A percentile compares a stretch with the other conserved stretches of the same genome.
Evolutionary conservation across 495 filamentous ascomycete species (phyloP).

Genomic region (Tetracladium marchalianum): DNA sequence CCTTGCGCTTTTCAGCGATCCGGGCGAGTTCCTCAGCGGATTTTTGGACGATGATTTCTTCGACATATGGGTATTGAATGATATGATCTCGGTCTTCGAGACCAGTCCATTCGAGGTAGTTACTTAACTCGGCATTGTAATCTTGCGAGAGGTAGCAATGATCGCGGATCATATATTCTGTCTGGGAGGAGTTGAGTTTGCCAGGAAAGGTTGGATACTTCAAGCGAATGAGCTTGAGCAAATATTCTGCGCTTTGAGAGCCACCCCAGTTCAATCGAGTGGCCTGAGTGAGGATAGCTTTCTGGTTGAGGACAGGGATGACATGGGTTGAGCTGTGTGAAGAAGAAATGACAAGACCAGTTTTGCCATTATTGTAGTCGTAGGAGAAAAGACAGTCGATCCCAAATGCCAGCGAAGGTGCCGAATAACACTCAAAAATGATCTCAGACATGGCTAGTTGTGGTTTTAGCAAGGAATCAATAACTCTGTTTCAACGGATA

Average conservation of each 20-base stretch:
- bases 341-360: slow-evolving; percentile 81
- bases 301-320: slow-evolving; percentile 83
- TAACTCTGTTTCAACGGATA: slow-evolving; percentile 12
- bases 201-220: slow-evolving; percentile 88
- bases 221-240: slow-evolving; percentile 78
- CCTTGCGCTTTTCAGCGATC: slow-evolving; percentile 84
- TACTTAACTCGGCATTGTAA: slow-evolving; percentile 64
- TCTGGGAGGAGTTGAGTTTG: slow-evolving; percentile 73
- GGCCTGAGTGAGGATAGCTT: slow-evolving; percentile 71
- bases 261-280: slow-evolving; percentile 94
- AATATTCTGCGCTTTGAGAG: slow-evolving; percentile 77
- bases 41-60: slow-evolving; percentile 80
- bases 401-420: slow-evolving; percentile 79
- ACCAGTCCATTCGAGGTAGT: slow-evolving; percentile 77
- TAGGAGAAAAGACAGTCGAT: slow-evolving; percentile 96
- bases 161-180: slow-evolving; percentile 75
- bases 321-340: slow-evolving; percentile 90
- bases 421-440: slow-evolving; percentile 87
- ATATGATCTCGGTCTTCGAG: slow-evolving; percentile 82
- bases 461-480: background rate
- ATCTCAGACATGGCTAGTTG: slow-evolving; percentile 86
- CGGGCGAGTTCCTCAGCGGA: slow-evolving; percentile 82
- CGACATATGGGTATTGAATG: slow-evolving; percentile 86
- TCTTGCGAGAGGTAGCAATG: slow-evolving; percentile 84
- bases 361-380: slow-evolving; percentile 79